Base-by-base conservation (phyloP, 164 flowering plant genomes). In the Dillenia turbinata region DNA sequence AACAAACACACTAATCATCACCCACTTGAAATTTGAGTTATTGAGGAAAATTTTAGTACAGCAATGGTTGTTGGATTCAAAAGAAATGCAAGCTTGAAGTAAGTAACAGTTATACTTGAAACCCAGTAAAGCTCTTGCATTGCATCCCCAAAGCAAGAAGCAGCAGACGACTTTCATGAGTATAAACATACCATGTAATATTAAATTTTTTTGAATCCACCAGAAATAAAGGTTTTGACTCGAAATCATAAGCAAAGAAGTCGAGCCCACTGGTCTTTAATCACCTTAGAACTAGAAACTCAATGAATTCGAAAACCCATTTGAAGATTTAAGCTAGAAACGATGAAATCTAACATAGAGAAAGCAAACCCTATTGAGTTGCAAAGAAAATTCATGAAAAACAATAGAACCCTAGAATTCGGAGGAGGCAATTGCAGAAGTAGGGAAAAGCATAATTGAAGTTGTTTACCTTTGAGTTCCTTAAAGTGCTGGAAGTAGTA, bases 121-220 rank as follows among this genome's bases (percentile, higher is more conserved):
- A 91, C 33, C 92, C 99, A 61, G 72, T 73, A 33, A 91, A 81
- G 54, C 78, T 79, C 69, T 88, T 91, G 88, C 94, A 85, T 73
- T 91, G 97, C 96, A 88, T 81, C 73, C 99, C 99, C 47, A 96
- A 86, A 67, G 97, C 93, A 71, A 95, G 96, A 67, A 95, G 94
- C 76, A 88, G 79, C 86, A 95, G 71, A 60, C 99, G 86, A 75
- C 96, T 92, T 78, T 95, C 99, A 81, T 91, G 97, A 2, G 96
- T 91, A 65, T 94, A 89, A 53, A 82, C 78, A 75, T 88, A 95
- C 97, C 99, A 95, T 62, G 87, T 83, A 63, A 92, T 87, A 71
- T 77, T 86, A 60, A 85, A 33, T 71, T 75, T 83, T 79, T 79
- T 95, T 44, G 90, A 77, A 71, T 92, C 96, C 62, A 88, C 88